phyloP scores from a whole-genome alignment of 2,329 filamentous ascomycete species.

The Fusarium mexicanum region DNA sequence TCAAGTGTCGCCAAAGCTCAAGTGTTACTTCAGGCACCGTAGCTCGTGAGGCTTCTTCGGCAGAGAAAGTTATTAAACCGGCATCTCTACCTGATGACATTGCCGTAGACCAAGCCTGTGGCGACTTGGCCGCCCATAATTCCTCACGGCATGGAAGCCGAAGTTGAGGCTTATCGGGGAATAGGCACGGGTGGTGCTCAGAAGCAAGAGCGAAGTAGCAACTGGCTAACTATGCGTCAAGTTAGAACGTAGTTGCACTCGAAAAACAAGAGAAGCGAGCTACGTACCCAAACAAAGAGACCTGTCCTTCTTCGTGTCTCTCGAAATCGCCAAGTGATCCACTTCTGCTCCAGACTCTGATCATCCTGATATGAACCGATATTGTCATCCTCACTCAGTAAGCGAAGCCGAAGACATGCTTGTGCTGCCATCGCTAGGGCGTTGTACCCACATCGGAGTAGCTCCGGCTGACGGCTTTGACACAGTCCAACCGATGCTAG shows the following conservation, averaged over 20 bases:
- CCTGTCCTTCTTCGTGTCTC: not conserved
- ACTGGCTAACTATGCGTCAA: not conserved
- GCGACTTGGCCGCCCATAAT: not conserved
- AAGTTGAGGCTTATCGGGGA: not conserved
- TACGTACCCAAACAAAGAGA: not conserved
- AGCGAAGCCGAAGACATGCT: not conserved
- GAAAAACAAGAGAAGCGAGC: not conserved
- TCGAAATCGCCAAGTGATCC: not conserved
- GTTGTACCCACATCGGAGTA: not conserved
- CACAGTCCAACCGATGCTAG: not conserved
- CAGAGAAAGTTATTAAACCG: not conserved
- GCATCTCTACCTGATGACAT: fast-evolving
- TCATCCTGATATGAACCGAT: not conserved
- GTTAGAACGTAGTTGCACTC: not conserved
- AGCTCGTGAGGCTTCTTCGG: not conserved
- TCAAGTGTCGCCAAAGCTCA: not conserved
- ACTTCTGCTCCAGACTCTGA: not conserved
- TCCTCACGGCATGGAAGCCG: not conserved
- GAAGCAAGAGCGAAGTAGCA: not conserved
- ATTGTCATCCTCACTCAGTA: not conserved
- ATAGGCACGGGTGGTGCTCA: not conserved
- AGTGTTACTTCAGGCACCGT: not conserved
- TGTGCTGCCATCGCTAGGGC: not conserved
- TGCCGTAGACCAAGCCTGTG: not conserved
- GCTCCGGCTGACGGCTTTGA: not conserved